Base-by-base conservation (phyloP, 1,284 basidiomycete species). In the Cutaneotrichosporon cutaneum region DNA sequence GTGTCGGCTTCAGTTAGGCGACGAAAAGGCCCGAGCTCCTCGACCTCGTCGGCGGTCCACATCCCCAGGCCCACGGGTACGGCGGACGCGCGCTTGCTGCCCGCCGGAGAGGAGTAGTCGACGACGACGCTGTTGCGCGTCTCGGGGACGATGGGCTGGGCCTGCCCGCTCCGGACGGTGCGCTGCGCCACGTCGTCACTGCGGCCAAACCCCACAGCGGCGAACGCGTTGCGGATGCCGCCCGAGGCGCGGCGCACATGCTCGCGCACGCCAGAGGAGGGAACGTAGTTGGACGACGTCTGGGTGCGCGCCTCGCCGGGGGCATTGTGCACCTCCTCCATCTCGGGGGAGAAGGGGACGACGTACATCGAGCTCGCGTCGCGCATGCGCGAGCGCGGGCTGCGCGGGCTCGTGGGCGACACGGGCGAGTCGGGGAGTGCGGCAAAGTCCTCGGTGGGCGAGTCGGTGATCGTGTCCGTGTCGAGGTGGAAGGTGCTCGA, bases 181-280 rank as follows among this genome's bases (percentile, higher is more conserved):
- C 35, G n/a, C 22, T 50, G 21, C 18, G 45, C 11, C 30, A 32
- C 35, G 14, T 26, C 54, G 39, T 27, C 24, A 44, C 54, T 42
- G 27, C 27, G 55, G 5, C 26, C 21, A 22, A 47, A 44, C 30
- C 39, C 55, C 10, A 16, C 11, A 3, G 21, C 44, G 8, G 30
- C 27, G 32, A 45, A 16, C 35, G 26, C 26, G 36, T 44, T 22
- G 42, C 42, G 32, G 30, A 48, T 9, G 27, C 27, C 45, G 14
- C 55, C 32, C 26, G 55, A 56, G n/a, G 55, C 21, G 55, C 55
- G 56, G 32, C 56, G 45, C 9, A 18, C 32, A 33, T 47, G 56
- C 47, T 58, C 56, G 10, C 32, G 56, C 21, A 32, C 56, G 9
- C 26, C 56, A 8, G 56, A 50, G 1, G 47, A n/a, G 14, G 35